Base-by-base conservation (phyloP, 169 alveolate species). In the Eimeria maxima region DNA sequence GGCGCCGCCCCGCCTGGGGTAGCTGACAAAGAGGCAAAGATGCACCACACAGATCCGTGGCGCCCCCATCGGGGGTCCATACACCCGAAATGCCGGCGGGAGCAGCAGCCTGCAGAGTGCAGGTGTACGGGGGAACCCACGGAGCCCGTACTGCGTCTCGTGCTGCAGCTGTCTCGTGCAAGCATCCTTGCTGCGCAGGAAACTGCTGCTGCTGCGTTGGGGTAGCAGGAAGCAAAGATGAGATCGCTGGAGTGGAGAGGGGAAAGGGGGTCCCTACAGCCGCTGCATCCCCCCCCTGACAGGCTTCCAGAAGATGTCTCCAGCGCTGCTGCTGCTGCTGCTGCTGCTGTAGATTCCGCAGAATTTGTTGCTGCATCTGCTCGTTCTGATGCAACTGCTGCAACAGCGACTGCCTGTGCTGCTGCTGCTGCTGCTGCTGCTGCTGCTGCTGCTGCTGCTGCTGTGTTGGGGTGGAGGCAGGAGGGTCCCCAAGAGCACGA, bases 311-410 rank as follows among this genome's bases (percentile, higher is more conserved):
- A n/a, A 50, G 90, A 27, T 81, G 90, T 18, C 47, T 8, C 90
- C 67, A 47, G 8, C 73, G 74, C 24, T 81, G 90, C 73, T 47
- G 90, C 71, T 76, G 87, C 87, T 76, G 87, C 87, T 76, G 90
- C 73, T 76, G 87, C 87, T 76, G 87, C 87, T 76, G 87, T 11
- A 50, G 57, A 50, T 11, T 50, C 11, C 57, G 87, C 63, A 42
- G 18, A 4, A 42, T 7, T 29, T 76, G 87, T 63, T 44, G 87
- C 87, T 76, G 87, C 87, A 73, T 22, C 45, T 27, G 45, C 53
- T 73, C 84, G 18, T 29, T 73, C 53, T 50, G 57, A 50, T 76
- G 87, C 33, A 22, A 18, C 22, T 78, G 88, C 88, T 78, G 88
- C 63, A 38, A 65, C 57, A 10, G 63, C 63, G 57, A 16, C 38